A percentile compares a stretch with the other conserved stretches of the same genome.
Conservation (phyloP, 1,284 basidiomycete genomes). For the Ceratobasidium papillatum region DNA sequence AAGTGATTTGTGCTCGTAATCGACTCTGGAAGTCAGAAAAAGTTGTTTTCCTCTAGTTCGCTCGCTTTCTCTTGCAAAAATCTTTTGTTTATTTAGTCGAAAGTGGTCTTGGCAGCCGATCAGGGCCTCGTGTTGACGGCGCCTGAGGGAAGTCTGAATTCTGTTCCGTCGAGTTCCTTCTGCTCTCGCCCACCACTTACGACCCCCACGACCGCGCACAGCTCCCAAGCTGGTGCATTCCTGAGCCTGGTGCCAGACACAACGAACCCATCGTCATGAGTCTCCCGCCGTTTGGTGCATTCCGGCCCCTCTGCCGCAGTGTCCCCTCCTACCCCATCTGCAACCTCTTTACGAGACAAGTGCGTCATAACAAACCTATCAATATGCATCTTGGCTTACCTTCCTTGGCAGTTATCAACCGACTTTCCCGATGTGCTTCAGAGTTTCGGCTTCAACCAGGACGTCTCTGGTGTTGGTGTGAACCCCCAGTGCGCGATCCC, state of each 20-base stretch:
- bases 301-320: constrained; percentile 63
- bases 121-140: constrained; percentile 37
- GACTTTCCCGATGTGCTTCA: constrained; percentile 38
- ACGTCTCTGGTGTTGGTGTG: constrained; percentile 64
- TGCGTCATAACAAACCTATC: constrained; percentile 44
- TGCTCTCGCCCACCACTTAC: constrained; percentile 34
- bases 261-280: constrained; percentile 18
- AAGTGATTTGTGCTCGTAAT: background rate
- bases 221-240: constrained; percentile 3
- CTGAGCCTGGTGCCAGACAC: constrained; percentile 31
- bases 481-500: constrained; percentile 66
- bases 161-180: background rate
- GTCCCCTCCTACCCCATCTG: constrained; percentile 75
- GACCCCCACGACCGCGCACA: constrained; percentile 30
- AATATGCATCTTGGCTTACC: background rate
- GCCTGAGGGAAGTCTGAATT: constrained; percentile 14
- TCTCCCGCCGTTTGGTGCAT: constrained; percentile 62
- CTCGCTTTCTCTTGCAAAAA: background rate
- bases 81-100: background rate
- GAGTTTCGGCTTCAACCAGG: constrained; percentile 55
- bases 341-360: constrained; percentile 75
- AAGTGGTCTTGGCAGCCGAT: constrained; percentile 26
- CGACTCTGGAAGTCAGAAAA: constrained; percentile 26
- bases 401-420: constrained; percentile 29
- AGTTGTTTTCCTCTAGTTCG: background rate